These are phyloP conservation scores for Ascochyta clinopodiicola DNA, from an alignment of 2,329 filamentous ascomycete species.

Conservation along the genomic window DNA sequence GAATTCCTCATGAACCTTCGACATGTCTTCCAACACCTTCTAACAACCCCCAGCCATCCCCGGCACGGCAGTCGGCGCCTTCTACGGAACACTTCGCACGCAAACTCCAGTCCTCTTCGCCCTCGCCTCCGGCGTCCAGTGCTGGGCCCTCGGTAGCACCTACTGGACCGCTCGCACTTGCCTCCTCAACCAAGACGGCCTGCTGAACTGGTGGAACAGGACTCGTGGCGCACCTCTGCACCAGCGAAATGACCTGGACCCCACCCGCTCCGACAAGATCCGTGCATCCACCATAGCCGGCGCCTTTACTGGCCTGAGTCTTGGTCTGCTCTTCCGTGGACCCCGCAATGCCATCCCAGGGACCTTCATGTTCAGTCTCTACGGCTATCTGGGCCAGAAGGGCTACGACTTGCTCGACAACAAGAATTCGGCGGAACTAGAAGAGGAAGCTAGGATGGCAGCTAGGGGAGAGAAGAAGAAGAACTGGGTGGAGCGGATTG, in stretches of 20 bases:
- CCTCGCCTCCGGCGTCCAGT: conserved; percentile 76
- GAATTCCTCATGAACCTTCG: too few species aligned
- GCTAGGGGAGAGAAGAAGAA: conserved; percentile 38
- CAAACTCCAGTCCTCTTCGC: conserved; percentile 74
- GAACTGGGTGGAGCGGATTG: conserved; percentile 57
- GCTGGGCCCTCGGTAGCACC: conserved; percentile 76
- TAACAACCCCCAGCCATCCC: conserved; percentile 59
- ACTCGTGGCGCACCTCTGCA: conserved; percentile 36
- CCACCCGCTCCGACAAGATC: conserved; percentile 66
- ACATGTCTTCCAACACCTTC: conserved; percentile 22
- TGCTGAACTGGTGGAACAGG: conserved; percentile 39
- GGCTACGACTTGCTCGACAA: conserved; percentile 61
- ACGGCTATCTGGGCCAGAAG: conserved; percentile 64
- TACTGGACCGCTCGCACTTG: conserved; percentile 71
- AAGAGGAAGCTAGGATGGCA: conserved; percentile 41
- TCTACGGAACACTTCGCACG: conserved; percentile 63
- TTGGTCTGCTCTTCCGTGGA: conserved; percentile 62
- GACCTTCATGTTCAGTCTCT: conserved; percentile 63
- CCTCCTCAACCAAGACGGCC: conserved; percentile 45
- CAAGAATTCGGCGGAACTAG: conserved; percentile 48
- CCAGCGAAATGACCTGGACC: conserved; percentile 48
- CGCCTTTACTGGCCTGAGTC: conserved; percentile 64
- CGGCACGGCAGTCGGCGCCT: conserved; percentile 65
- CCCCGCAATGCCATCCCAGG: conserved; percentile 58
- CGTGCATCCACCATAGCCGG: conserved; percentile 75